Conservation (phyloP, 768 basidiomycete species). For the Leccinum olivaceopallidum region DNA sequence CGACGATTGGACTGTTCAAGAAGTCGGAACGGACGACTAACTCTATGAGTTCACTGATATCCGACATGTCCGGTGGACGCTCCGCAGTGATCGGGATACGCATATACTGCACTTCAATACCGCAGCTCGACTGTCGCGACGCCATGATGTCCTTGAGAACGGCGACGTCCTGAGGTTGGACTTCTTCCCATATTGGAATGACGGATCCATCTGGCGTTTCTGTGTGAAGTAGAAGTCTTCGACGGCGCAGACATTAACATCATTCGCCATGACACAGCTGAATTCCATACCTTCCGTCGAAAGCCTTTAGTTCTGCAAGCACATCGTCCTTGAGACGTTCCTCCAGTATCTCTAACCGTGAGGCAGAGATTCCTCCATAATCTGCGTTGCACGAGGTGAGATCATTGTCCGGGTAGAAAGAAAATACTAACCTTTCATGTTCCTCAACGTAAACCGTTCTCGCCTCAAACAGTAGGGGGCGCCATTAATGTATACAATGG, state of each 20-base stretch:
- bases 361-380: conserved; percentile 93
- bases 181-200: conserved; percentile 94
- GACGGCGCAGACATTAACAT: conserved; percentile 2
- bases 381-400: conserved; percentile 44
- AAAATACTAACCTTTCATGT: conserved; percentile 76
- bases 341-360: conserved; percentile 86
- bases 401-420: neutral
- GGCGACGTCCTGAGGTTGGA: conserved; percentile 64
- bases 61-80: conserved; percentile 71
- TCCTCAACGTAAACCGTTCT: conserved; percentile 83
- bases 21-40: conserved; percentile 70
- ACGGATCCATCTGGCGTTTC: conserved; percentile 87
- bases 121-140: conserved; percentile 41
- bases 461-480: conserved; percentile 87
- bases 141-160: conserved; percentile 91
- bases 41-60: conserved; percentile 75
- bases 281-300: conserved; percentile 72
- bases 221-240: conserved; percentile 82
- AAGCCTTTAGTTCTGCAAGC: conserved; percentile 73
- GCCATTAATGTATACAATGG: conserved; percentile 91
- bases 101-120: conserved; percentile 71
- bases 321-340: conserved; percentile 90
- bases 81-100: conserved; percentile 95
- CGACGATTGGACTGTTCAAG: conserved; percentile 75
- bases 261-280: neutral